Conservation (phyloP, 2,329 filamentous ascomycete genomes). For the Cordyceps militaris region DNA sequence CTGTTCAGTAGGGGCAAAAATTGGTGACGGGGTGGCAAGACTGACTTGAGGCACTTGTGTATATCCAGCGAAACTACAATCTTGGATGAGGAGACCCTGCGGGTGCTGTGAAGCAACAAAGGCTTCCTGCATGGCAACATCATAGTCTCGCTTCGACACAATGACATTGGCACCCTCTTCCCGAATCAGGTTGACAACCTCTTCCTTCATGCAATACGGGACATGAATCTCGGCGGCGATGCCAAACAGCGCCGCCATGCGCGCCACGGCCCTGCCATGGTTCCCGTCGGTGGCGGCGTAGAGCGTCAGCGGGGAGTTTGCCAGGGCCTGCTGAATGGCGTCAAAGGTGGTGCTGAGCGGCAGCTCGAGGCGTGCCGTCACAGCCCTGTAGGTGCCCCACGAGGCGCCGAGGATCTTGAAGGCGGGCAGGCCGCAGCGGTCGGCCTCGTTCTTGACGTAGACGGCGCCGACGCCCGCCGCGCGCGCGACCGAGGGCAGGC, state of each 20-base stretch:
- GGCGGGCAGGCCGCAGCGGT: slow-evolving; percentile 57
- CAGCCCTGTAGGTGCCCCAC: slow-evolving; percentile 59
- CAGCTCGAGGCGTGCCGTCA: slow-evolving; percentile 39
- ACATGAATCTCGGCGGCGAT: slow-evolving; percentile 55
- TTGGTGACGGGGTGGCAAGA: not conserved
- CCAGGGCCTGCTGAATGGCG: slow-evolving; percentile 30
- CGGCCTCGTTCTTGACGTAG: slow-evolving; percentile 61
- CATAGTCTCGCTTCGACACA: slow-evolving; percentile 54
- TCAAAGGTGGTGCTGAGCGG: slow-evolving; percentile 35
- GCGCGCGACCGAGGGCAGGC: slow-evolving; percentile 44
- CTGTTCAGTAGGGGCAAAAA: not conserved
- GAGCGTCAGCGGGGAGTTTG: slow-evolving; percentile 32
- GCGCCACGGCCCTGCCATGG: slow-evolving; percentile 64
- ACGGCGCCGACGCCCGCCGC: slow-evolving; percentile 49
- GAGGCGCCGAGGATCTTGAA: slow-evolving; percentile 79
- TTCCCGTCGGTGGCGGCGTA: slow-evolving; percentile 70
- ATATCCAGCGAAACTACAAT: slow-evolving; percentile 61
- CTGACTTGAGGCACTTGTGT: slow-evolving; percentile 53
- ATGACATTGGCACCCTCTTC: slow-evolving; percentile 56
- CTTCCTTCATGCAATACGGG: slow-evolving; percentile 47
- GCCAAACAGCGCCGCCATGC: slow-evolving; percentile 55
- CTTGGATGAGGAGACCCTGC: slow-evolving; percentile 53
- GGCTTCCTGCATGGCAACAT: slow-evolving; percentile 50
- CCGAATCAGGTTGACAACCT: slow-evolving; percentile 47
- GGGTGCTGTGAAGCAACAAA: slow-evolving; percentile 31